Base-by-base conservation (phyloP, 106 monocot genomes). In the Allium sativum region DNA sequence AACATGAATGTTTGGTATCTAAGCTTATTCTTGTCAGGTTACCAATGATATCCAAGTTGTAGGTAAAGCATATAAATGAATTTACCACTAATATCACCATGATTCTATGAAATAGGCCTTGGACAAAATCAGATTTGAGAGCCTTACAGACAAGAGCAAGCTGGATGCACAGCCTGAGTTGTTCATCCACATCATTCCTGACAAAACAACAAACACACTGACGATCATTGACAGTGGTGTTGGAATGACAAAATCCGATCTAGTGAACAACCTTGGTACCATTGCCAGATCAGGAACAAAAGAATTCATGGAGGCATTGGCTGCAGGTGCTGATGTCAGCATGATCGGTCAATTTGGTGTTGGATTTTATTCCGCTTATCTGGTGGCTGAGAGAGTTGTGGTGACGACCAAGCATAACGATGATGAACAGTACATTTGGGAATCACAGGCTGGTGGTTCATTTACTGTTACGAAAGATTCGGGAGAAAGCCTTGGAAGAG, bases 331-430 rank as follows among this genome's bases (percentile, higher is more conserved):
- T 50, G 69, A 69, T 48, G 69, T 69, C 17, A 69, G 69, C 40
- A 69, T 69, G 69, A 69, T 69, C 18, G 69, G 69, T 15, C 70
- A 70, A 61, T 70, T 70, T 61, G 70, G 70, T 41, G 70, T 70
- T 10, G 72, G 72, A 14, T 73, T 73, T 46, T 73, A 73, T 42
- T 73, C 72, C 14, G 72, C 72, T 13, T 70, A 70, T 19, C 70
- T 70, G 40, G 70, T 70, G 59, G 70, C 70, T 31, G 70, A 70
- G 44, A 70, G 70, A 59, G 70, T 70, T 16, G 70, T 70, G 21
- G 70, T 70, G 48, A 70, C 70, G 18, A 61, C 70, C 14, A 70
- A 70, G 60, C 70, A 70, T 40, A 70, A 70, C 42, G 70, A 70
- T 12, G 70, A 70, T 52, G 70, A 70, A 42, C 70, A 70, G 70